Percentiles rank a stretch among this genome's conserved stretches.
Conservation (phyloP, 768 basidiomycete genomes). For the Boletellus emodensis region DNA sequence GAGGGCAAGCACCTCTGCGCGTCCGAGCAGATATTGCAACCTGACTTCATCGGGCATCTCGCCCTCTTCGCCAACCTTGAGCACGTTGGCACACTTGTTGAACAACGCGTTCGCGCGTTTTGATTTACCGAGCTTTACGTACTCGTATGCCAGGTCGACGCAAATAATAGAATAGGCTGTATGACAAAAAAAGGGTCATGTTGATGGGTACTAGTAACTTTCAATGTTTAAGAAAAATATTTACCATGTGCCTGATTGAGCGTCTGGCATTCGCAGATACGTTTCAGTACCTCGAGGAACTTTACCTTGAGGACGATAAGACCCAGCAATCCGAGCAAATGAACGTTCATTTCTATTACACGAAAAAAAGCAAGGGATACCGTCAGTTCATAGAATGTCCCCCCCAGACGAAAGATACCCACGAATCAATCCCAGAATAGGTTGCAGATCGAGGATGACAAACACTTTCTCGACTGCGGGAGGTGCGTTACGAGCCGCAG, state of each 20-base stretch:
- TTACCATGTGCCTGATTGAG: slow-evolving; percentile 48
- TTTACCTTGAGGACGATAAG: slow-evolving; percentile 63
- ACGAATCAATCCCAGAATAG: slow-evolving; percentile 53
- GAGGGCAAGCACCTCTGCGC: slow-evolving; percentile 61
- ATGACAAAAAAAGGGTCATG: not conserved
- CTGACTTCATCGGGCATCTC: slow-evolving; percentile 49
- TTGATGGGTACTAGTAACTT: not conserved
- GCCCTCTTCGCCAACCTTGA: slow-evolving; percentile 32
- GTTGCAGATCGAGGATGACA: slow-evolving; percentile 23
- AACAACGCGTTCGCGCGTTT: slow-evolving; percentile 66
- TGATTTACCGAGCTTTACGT: slow-evolving; percentile 70
- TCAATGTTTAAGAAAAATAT: not conserved
- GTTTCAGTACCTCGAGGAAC: slow-evolving; percentile 59
- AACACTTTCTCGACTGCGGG: not conserved
- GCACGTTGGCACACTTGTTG: slow-evolving; percentile 45
- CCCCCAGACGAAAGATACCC: slow-evolving; percentile 21
- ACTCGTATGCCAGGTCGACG: slow-evolving; percentile 73
- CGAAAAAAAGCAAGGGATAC: no score
- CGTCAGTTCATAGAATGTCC: not conserved
- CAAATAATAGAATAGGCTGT: slow-evolving; percentile 63
- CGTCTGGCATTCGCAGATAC: slow-evolving; percentile 49
- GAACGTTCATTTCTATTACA: slow-evolving; percentile 47
- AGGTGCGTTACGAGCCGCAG: not conserved
- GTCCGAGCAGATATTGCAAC: slow-evolving; percentile 55
- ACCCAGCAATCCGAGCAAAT: slow-evolving; percentile 67